A percentile compares a stretch with the other conserved stretches of the same genome.
Conservation (phyloP, 1,284 basidiomycete species). For the Moesziomyces parantarcticus region DNA sequence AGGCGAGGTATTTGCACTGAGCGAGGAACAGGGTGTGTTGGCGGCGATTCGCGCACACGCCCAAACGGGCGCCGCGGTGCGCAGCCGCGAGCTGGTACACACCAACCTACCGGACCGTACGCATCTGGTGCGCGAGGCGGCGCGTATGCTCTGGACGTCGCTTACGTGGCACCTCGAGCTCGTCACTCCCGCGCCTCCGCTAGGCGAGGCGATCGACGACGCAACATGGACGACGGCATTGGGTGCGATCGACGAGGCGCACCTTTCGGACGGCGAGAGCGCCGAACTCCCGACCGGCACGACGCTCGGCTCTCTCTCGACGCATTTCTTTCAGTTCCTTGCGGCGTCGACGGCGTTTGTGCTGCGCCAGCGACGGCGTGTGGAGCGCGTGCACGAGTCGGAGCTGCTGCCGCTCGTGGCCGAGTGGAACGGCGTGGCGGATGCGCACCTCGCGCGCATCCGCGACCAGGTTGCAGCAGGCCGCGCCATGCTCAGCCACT, state of each 20-base stretch:
- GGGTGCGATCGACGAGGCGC: slow-evolving; percentile 33
- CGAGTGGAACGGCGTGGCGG: slow-evolving; percentile 30
- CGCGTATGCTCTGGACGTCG: slow-evolving; percentile 49
- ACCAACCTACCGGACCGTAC: slow-evolving; percentile 54
- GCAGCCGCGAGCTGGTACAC: slow-evolving; percentile 26
- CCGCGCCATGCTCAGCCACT: slow-evolving; percentile 30
- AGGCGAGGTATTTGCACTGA: slow-evolving; percentile 41
- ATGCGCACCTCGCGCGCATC: slow-evolving; percentile 17
- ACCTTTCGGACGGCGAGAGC: slow-evolving; percentile 36
- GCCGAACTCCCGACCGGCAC: slow-evolving; percentile 16
- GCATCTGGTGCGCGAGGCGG: slow-evolving; percentile 60
- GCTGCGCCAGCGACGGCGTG: slow-evolving; percentile 6
- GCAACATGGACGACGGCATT: slow-evolving; percentile 18
- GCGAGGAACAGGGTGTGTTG: slow-evolving; percentile 34
- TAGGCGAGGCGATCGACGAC: slow-evolving; percentile 23
- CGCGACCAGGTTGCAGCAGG: slow-evolving; percentile 16
- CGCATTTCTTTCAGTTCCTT: slow-evolving; percentile 39
- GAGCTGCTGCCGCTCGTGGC: slow-evolving; percentile 12
- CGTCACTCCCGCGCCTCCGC: slow-evolving; percentile 19
- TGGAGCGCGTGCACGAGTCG: not conserved
- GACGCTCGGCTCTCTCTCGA: slow-evolving; percentile 24
- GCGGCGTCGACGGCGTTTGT: slow-evolving; percentile 19
- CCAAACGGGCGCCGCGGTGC: slow-evolving; percentile 1
- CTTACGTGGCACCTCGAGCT: slow-evolving; percentile 37
- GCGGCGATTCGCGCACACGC: slow-evolving; percentile 10